phyloP scores from a whole-genome alignment of 306 rosid genomes.

The Bauhinia variegata region DNA sequence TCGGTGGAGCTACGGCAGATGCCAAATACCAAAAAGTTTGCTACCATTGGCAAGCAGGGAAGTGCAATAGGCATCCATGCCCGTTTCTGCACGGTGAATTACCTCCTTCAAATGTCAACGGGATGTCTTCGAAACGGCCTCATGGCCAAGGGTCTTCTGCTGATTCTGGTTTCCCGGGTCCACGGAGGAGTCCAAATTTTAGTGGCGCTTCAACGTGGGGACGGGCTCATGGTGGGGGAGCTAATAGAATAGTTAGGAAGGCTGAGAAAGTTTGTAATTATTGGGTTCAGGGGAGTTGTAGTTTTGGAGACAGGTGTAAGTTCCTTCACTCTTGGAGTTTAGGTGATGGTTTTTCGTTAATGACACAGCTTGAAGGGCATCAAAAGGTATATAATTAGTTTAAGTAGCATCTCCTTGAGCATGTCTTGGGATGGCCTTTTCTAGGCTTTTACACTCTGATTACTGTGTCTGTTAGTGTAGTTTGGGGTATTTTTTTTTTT shows the following conservation, averaged over 20 bases:
- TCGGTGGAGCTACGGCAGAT: constrained; percentile 58
- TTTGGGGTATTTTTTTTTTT: neutral
- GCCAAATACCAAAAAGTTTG: constrained; percentile 72
- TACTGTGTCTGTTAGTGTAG: neutral
- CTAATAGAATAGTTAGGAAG: constrained; percentile 58
- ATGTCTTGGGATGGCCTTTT: neutral
- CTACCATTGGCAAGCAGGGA: constrained; percentile 93
- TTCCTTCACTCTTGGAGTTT: constrained; percentile 80
- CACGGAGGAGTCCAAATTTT: constrained; percentile 57
- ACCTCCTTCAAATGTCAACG: constrained; percentile 53
- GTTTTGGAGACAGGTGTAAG: constrained; percentile 76
- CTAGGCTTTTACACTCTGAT: neutral
- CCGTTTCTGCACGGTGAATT: constrained; percentile 71
- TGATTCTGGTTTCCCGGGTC: constrained; percentile 54
- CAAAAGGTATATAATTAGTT: constrained; percentile 52
- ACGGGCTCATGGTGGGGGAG: constrained; percentile 46
- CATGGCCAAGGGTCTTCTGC: constrained; percentile 54
- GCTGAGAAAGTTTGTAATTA: constrained; percentile 69
- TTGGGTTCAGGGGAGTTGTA: constrained; percentile 83
- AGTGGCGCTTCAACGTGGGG: constrained; percentile 63
- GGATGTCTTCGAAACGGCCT: constrained; percentile 66
- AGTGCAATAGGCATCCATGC: constrained; percentile 81
- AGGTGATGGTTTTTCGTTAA: constrained; percentile 78
- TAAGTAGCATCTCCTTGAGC: neutral
- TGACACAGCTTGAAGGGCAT: constrained; percentile 93